A percentile compares a stretch with the other conserved stretches of the same genome.
These are phyloP conservation scores for Irpex sp. DNA, from an alignment of 1,284 basidiomycete genomes.

Conservation along the genomic window DNA sequence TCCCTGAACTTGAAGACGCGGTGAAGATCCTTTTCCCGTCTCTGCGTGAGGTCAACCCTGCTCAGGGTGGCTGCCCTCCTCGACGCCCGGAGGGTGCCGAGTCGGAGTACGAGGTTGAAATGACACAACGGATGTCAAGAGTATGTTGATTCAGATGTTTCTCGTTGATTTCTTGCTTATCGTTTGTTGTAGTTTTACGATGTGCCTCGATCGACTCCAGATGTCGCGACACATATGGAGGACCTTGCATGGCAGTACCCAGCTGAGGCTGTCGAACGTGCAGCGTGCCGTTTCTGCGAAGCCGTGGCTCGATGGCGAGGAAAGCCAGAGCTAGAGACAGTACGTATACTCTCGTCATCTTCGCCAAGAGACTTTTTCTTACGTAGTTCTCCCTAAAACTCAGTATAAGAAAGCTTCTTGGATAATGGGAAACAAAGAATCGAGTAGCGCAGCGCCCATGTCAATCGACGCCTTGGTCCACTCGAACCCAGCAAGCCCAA, in stretches of 20 bases:
- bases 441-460: constrained; percentile 37
- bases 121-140: constrained; percentile 62
- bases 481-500: constrained; percentile 56
- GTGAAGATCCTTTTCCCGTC: constrained; percentile 66
- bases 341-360: constrained; percentile 28
- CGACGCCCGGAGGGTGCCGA: constrained; percentile 42
- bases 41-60: constrained; percentile 31
- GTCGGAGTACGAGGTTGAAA: constrained; percentile 61
- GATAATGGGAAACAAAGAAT: constrained; percentile 24
- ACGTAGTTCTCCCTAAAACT: background rate
- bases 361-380: constrained; percentile 6
- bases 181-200: constrained; percentile 58
- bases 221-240: constrained; percentile 76
- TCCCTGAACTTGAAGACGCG: constrained; percentile 65
- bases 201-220: constrained; percentile 62
- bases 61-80: constrained; percentile 20
- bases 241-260: constrained; percentile 76
- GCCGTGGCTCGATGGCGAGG: constrained; percentile 76
- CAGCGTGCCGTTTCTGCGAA: constrained; percentile 74
- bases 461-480: constrained; percentile 61
- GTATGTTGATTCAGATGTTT: constrained; percentile 36
- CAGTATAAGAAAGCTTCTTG: constrained; percentile 55
- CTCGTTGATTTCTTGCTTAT: constrained; percentile 3
- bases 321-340: constrained; percentile 76
- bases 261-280: constrained; percentile 75